Evolutionary conservation across 805 yeast species (phyloP), one percentile per base, ranked within the genome.

Genomic region (Yamadazyma sp.): DNA sequence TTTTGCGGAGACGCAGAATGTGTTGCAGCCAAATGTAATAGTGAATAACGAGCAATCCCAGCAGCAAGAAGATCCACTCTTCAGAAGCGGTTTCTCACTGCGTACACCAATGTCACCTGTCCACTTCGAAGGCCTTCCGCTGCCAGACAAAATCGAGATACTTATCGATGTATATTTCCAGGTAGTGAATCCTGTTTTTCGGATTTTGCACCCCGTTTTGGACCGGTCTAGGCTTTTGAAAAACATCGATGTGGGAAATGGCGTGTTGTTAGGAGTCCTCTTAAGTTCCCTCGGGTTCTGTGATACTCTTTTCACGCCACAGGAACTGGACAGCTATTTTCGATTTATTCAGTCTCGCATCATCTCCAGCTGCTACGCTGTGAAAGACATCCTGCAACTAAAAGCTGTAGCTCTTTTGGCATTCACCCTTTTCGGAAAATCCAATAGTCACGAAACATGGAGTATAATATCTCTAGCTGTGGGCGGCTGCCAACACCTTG

Each of bases 381-480:
- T 47, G n/a, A 38, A 32, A 14, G 43, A 29, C 12, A 21, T 42
- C 12, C 38, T 21, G 16, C 45, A 49, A 18, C 28, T 49, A 7
- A 40, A 38, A 29, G 43, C 47, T 9, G 35, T 49, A 10, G 33
- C 47, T 12, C 41, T 49, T 9, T 28, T 46, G 4, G 50, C 52
- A 5, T 32, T 47, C 15, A 40, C 45, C 3, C 34, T 46, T 9
- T 43, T 37, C 28, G 38, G 52, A 8, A 33, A 32, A 18, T 32
- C 47, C 16, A 47, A 45, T 19, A 39, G 42, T 32, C 25, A 40
- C 22, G 49, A 47, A 24, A 39, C 50, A 5, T 49, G 51, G 51
- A 45, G 51, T 24, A 17, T 49, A 31, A 35, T 45, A 1, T 45
- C 49, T 2, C 35, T 49, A 13, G 44, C 45, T n/a, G 45, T 37